Evolutionary conservation across 2,329 filamentous ascomycete genomes (phyloP).

Genomic region (Remersonia thermophila): DNA sequence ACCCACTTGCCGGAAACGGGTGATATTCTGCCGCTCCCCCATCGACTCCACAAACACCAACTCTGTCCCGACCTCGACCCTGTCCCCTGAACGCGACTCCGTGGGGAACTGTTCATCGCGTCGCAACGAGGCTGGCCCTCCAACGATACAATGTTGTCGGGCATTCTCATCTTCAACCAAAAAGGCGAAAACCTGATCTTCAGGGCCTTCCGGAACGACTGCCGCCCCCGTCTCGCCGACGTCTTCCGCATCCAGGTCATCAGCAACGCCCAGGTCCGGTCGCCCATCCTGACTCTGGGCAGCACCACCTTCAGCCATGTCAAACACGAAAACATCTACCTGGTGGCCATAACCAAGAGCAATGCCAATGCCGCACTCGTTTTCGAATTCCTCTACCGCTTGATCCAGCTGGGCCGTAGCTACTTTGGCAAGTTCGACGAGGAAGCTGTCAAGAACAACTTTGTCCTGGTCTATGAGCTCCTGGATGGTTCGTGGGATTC

Average conservation of each 20-base stretch:
- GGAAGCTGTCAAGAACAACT: constrained; percentile 99
- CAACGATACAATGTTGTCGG: constrained; percentile 63
- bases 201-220: constrained; percentile 96
- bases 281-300: constrained; percentile 90
- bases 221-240: constrained; percentile 90
- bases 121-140: too few relatives aligned
- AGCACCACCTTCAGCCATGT: constrained; percentile 99
- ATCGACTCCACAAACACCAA: too few relatives aligned
- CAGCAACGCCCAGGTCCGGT: constrained; percentile 93
- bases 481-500: constrained; percentile 58
- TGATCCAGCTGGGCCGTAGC: constrained; percentile 79
- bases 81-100: too few relatives aligned
- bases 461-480: constrained; percentile 95
- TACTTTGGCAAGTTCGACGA: constrained; percentile 99
- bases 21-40: too few relatives aligned
- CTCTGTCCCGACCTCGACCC: too few relatives aligned
- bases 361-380: constrained; percentile 97
- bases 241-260: constrained; percentile 99
- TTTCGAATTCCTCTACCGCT: constrained; percentile 92
- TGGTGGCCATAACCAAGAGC: constrained; percentile 95
- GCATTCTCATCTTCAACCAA: constrained; percentile 96
- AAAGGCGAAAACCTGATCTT: constrained; percentile 99
- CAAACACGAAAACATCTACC: constrained; percentile 97
- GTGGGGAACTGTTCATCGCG: too few relatives aligned
- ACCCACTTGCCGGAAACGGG: too few relatives aligned